Conservation (phyloP, 228 moss, liverwort and hornwort genomes). For the Sphagnum fallax region DNA sequence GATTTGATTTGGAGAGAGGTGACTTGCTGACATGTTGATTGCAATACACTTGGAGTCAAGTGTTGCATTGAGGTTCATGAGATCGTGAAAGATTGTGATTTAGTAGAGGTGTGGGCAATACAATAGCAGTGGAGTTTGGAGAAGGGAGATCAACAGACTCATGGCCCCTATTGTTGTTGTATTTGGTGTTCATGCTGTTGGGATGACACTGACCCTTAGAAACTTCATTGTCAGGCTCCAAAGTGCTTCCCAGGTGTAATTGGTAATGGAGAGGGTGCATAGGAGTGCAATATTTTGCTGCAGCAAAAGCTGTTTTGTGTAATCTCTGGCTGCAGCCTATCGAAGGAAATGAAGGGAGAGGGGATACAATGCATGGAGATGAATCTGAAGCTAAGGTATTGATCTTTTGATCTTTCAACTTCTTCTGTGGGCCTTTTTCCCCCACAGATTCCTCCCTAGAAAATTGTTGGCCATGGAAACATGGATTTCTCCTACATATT, state of each 20-base stretch:
- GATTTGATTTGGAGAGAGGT: not conserved
- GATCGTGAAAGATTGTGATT: constrained; percentile 18
- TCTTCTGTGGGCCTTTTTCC: not conserved
- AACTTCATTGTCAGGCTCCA: constrained; percentile 14
- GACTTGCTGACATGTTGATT: too few relatives aligned
- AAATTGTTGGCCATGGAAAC: not conserved
- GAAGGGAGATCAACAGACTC: constrained; percentile 17
- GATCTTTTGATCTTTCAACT: not conserved
- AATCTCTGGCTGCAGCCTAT: constrained; percentile 57
- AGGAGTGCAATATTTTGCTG: not conserved
- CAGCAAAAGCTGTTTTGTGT: constrained; percentile 5
- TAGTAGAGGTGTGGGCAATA: constrained; percentile 27
- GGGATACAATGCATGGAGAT: constrained; percentile 46
- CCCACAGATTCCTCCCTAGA: not conserved
- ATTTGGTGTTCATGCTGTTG: not conserved
- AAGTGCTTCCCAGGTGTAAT: constrained; percentile 33
- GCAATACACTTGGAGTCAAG: too few relatives aligned
- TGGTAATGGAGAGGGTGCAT: too few relatives aligned
- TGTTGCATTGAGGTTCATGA: constrained; percentile 15
- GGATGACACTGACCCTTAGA: not conserved
- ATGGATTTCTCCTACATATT: constrained; percentile 7
- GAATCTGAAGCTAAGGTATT: constrained; percentile 68
- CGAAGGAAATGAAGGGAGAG: constrained; percentile 84
- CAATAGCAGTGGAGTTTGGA: constrained; percentile 28
- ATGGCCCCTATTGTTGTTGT: constrained; percentile 6